A percentile compares a stretch with the other conserved stretches of the same genome.
phyloP scores from a whole-genome alignment of 208 protist genomes.

The Phytomonas sp. region DNA sequence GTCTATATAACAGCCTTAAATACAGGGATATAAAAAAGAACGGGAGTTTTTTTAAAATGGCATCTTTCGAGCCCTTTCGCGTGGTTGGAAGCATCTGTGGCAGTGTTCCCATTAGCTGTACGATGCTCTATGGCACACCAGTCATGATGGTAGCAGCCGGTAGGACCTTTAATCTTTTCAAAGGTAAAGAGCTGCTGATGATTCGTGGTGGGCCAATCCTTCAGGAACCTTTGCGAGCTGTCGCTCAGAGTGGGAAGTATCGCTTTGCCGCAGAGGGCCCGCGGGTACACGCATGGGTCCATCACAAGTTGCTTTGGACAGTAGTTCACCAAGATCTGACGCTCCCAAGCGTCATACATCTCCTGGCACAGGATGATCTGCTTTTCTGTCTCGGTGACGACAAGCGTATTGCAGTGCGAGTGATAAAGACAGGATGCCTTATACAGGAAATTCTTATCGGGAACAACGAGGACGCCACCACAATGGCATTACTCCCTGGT shows the following conservation, averaged over 20 bases:
- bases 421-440: conserved; percentile 47
- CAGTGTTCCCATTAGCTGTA: conserved; percentile 53
- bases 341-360: conserved; percentile 31
- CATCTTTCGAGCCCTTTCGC: conserved; percentile 73
- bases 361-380: conserved; percentile 74
- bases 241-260: conserved; percentile 77
- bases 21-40: neutral
- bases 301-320: conserved; percentile 81
- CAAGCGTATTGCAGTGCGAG: conserved; percentile 63
- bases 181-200: conserved; percentile 72
- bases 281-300: conserved; percentile 59
- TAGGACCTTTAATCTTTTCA: conserved; percentile 77
- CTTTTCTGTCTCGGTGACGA: conserved; percentile 70
- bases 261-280: conserved; percentile 69
- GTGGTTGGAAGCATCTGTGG: conserved; percentile 77
- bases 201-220: conserved; percentile 75
- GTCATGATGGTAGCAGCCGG: conserved; percentile 78
- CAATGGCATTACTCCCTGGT: conserved; percentile 34
- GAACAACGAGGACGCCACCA: conserved; percentile 47
- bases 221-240: conserved; percentile 36
- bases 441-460: conserved; percentile 58
- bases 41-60: conserved; percentile 22
- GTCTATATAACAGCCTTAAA: neutral
- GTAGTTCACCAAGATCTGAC: conserved; percentile 38
- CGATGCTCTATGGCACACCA: conserved; percentile 65